Base-by-base conservation (phyloP, 768 basidiomycete genomes). In the Galerina sulciceps region DNA sequence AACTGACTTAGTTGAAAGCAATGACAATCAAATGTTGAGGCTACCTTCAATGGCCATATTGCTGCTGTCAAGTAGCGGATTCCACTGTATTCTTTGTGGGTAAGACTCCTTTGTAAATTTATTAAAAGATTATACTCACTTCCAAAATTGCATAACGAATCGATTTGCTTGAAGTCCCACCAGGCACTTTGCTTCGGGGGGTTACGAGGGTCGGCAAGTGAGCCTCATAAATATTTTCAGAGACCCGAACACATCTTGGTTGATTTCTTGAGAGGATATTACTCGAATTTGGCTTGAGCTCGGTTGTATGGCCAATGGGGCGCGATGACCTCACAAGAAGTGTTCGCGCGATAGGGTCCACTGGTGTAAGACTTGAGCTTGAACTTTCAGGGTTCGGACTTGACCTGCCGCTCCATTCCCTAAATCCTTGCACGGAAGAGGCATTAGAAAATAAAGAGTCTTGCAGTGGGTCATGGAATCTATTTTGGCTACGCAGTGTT, bases 391-490 rank as follows among this genome's bases (percentile, higher is more conserved):
- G 87, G 56, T 50, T 46, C 36, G 84, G 83, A 62, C 83, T 81
- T 8, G 87, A 89, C 61, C 82, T 86, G 31, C 74, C 72, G 62
- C 82, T 88, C 90, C 94, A 96, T 56, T 86, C 79, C 57, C 90
- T 79, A 69, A 88, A 96, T 5, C 90, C 87, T 68, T 89, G 85
- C 8, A 95, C 88, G 18, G 93, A 90, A 6, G 79, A 76, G 0
- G 92, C 85, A 64, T 93, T 85, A 1, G 92, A 93, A 67, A 93
- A 94, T 20, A 96, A 75, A 0, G 94, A 95, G 59, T 93, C 88
- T 70, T 91, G 89, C 20, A 87, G 74, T 3, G 95, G 96, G 64
- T 98, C 96, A 72, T 98, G 93, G 67, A 98, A 98, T 11, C 96
- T 86, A 38, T 84, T 85, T 73, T 95, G 93, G 63, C 88, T 88